Evolutionary conservation across 1,284 basidiomycete genomes (phyloP), one percentile per base, ranked within the genome.

Genomic region (Tylopilus orsonianus): DNA sequence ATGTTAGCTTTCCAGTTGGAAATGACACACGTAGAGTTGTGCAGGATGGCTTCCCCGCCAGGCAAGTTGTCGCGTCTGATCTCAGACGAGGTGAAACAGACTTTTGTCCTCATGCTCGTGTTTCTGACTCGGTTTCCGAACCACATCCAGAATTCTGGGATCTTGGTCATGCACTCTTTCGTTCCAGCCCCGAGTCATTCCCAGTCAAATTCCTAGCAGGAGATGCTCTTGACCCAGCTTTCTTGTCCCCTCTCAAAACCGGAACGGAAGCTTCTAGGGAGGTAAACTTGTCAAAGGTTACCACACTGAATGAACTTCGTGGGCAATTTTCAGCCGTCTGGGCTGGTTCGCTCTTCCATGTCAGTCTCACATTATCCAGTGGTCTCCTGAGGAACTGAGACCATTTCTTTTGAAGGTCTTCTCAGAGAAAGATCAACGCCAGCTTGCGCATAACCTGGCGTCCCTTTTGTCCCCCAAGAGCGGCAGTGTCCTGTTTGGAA

Each of bases 271-370:
- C 50, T 5, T 41, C 44, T 5, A 41, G 18, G 5, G 46, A 35
- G 53, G 58, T 47, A 27, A 50, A 65, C 13, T 12, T 72, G 20
- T 41, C 54, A 12, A 43, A 45, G 10, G 30, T 72, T 14, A 59
- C 56, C 5, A 68, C 65, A 40, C 48, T 73, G n/a, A 71, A 61
- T 29, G 66, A 64, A 1, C 63, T 71, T 4, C 6, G 59, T 58
- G 18, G 62, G 66, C 1, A 61, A 23, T 58, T 69, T 41, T 66
- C 70, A 14, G 67, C 57, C 12, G 70, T 76, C 18, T 68, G 72
- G 57, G 64, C 68, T 6, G 59, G 65, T 16, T 51, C 66, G 3
- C 67, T 76, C 60, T 76, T 75, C 60, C 73, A 72, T 50, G 60
- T 71, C 3, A 66, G 71, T 52, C 43, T 52, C n/a, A 40, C 14